Evolutionary conservation across 495 filamentous ascomycete species (phyloP), one percentile per base, ranked within the genome.

Genomic region (Cenococcum geophilum): DNA sequence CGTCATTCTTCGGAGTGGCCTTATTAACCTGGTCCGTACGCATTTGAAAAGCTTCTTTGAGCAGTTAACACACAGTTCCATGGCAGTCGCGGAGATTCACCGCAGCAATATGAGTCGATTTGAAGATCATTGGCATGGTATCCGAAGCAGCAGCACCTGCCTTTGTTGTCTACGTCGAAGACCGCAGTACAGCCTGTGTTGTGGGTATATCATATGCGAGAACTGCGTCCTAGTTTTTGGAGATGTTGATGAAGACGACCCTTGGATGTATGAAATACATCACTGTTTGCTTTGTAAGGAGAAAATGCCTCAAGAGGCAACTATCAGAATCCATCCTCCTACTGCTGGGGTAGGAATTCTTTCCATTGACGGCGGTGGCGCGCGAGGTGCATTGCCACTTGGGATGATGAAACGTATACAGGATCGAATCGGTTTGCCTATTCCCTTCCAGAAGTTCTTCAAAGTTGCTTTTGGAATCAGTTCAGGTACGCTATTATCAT

Each of bases 391-490:
- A 16, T 8, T 47, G 16, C 37, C 55, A 6, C 35, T 58, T 5
- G 23, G 23, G 23, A 16, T 47, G 9, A 40, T 58, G 18, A 40
- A 47, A 25, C 34, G 16, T 8, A 58, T 58, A 22, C 55, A 48
- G 32, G 34, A 40, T 58, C 18, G 34, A 10, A 40, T 58, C 23
- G 35, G 55, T 20, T 43, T 43, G 40, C 34, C 18, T 11, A 43
- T 40, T 27, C 55, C 35, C 11, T 43, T 58, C 23, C 27, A 50
- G 23, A 25, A 58, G n/a, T n/a, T n/a, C n/a, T n/a, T n/a, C n/a
- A n/a, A n/a, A n/a, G n/a, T n/a, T n/a, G n/a, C n/a, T n/a, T 58
- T 58, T 48, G 35, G 55, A 16, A 22, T 47, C 9, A 58, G 55
- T 58, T 40, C 55, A 50, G 35, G 55, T 58, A 12, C 6, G 55